These are phyloP conservation scores for Talaromyces thailandensis DNA, from an alignment of 495 filamentous ascomycete genomes.

Conservation along the genomic window DNA sequence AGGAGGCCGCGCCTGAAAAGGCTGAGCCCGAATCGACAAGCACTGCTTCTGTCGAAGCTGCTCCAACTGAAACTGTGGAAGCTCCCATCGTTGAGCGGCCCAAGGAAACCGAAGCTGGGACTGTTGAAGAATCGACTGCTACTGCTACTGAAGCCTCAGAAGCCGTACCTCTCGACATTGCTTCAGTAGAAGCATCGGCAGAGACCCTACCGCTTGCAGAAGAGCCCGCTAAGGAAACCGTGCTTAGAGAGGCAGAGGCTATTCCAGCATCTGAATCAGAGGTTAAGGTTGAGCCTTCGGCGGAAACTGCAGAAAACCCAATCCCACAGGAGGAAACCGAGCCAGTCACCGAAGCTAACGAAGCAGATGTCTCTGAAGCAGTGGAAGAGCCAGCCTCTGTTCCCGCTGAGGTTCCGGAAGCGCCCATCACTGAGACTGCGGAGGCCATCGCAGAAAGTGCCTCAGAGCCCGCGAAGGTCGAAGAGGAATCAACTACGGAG, in stretches of 20 bases:
- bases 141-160: neutral
- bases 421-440: slow-evolving; percentile 11
- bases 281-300: neutral
- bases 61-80: neutral
- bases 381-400: slow-evolving; percentile 1
- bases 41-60: neutral
- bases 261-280: neutral
- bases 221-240: neutral
- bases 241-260: neutral
- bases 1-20: neutral
- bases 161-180: neutral
- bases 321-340: neutral
- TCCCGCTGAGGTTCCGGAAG: slow-evolving; percentile 3
- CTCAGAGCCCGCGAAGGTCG: slow-evolving; percentile 12
- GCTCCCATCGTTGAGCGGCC: neutral
- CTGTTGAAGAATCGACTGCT: neutral
- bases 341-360: neutral
- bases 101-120: neutral
- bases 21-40: neutral
- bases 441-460: neutral
- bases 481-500: slow-evolving; percentile 11
- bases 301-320: neutral
- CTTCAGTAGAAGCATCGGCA: no score
- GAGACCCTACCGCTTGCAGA: neutral
- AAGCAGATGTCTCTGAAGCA: neutral